Percentiles rank a stretch among this genome's conserved stretches.
These are phyloP conservation scores for Blastomyces parvus DNA, from an alignment of 2,329 filamentous ascomycete genomes.

Conservation along the genomic window DNA sequence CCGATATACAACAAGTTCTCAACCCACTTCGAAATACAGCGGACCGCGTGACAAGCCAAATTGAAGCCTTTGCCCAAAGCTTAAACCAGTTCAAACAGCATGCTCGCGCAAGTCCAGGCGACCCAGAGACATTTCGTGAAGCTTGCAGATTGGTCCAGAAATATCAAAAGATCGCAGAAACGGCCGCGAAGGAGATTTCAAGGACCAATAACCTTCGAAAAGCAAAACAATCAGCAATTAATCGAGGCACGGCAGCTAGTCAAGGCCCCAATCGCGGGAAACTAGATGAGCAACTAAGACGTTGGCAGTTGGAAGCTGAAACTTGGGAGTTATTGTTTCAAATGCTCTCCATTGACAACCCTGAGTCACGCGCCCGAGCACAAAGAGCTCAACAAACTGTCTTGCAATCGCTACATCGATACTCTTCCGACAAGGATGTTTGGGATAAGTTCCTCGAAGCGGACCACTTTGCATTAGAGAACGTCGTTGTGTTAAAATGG, in stretches of 20 bases:
- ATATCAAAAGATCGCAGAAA: conserved; percentile 51
- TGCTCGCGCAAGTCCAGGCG: conserved; percentile 17
- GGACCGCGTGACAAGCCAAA: conserved; percentile 65
- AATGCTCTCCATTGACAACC: conserved; percentile 61
- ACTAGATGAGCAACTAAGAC: conserved; percentile 41
- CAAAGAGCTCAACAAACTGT: conserved; percentile 32
- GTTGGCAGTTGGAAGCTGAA: conserved; percentile 73
- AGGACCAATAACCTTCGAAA: conserved; percentile 34
- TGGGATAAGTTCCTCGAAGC: conserved; percentile 67
- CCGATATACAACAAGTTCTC: conserved; percentile 43
- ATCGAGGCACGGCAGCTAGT: background rate
- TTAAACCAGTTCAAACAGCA: conserved; percentile 64
- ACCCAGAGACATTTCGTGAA: conserved; percentile 51
- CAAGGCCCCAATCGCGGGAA: conserved; percentile 5
- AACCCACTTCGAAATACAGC: conserved; percentile 55
- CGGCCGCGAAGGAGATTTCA: conserved; percentile 38
- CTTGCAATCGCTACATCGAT: conserved; percentile 42
- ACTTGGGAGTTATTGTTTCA: conserved; percentile 81
- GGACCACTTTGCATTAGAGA: conserved; percentile 65
- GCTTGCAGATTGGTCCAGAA: conserved; percentile 58
- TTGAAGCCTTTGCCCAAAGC: conserved; percentile 74
- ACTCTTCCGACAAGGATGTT: conserved; percentile 51
- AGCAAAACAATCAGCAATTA: conserved; percentile 19
- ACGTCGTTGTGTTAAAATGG: conserved; percentile 74
- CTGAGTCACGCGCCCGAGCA: conserved; percentile 33